phyloP scores from a whole-genome alignment of 1,139 yeast genomes.

The Blastobotrys niveus region DNA sequence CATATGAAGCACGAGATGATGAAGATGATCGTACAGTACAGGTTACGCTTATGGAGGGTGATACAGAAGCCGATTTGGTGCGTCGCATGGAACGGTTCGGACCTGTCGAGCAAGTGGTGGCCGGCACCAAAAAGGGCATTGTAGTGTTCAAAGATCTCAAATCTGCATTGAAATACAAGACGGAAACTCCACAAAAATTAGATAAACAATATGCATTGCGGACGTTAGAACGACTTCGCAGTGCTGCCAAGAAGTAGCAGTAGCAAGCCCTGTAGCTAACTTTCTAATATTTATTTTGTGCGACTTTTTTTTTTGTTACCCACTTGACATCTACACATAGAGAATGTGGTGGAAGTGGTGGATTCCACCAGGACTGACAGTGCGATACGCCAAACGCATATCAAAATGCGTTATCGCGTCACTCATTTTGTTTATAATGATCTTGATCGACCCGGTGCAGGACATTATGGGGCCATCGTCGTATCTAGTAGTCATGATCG shows the following conservation, averaged over 20 bases:
- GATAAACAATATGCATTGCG: slow-evolving; percentile 1
- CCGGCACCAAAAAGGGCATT: slow-evolving; percentile 15
- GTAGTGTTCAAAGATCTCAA: slow-evolving; percentile 16
- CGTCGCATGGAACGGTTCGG: slow-evolving; percentile 14
- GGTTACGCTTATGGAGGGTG: neutral
- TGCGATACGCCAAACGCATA: slow-evolving; percentile 26
- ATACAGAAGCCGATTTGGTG: neutral
- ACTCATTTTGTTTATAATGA: slow-evolving; percentile 39
- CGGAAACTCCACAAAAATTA: neutral
- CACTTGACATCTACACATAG: too few species aligned
- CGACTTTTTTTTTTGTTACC: too few species aligned
- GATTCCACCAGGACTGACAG: neutral
- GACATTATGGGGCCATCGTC: slow-evolving; percentile 38
- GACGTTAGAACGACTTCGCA: slow-evolving; percentile 5
- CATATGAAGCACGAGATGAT: slow-evolving; percentile 32
- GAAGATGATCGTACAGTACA: slow-evolving; percentile 11
- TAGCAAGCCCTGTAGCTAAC: too few species aligned
- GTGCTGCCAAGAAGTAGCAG: slow-evolving; percentile 1
- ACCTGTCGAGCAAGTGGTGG: slow-evolving; percentile 16
- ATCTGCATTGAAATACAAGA: slow-evolving; percentile 5
- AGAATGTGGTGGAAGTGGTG: too few species aligned
- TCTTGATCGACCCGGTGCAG: slow-evolving; percentile 37
- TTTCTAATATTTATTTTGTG: too few species aligned
- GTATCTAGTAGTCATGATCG: slow-evolving; percentile 41
- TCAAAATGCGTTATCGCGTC: slow-evolving; percentile 38